Percentiles rank a stretch among this genome's conserved stretches.
These are phyloP conservation scores for Chlamydomonas incerta DNA, from an alignment of 139 green algal genomes.

Conservation along the genomic window DNA sequence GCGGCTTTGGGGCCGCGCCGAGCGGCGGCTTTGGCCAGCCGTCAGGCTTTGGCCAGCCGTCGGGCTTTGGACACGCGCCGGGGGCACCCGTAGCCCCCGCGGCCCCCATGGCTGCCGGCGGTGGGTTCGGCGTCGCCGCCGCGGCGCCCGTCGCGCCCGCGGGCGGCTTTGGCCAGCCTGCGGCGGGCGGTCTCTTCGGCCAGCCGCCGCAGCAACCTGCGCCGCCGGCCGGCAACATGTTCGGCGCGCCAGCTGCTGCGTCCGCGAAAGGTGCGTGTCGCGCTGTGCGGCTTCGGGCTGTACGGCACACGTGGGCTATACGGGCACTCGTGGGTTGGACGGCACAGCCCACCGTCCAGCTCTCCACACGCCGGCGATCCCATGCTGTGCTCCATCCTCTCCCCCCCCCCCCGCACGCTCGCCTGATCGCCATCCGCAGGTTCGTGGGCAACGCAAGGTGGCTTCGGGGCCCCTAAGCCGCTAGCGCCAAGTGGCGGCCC, in stretches of 20 bases:
- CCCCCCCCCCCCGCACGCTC: not conserved
- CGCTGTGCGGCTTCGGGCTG: too few relatives aligned
- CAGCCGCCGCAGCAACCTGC: not conserved
- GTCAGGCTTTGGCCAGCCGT: not conserved
- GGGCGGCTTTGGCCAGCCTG: not conserved
- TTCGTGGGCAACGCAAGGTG: conserved; percentile 3
- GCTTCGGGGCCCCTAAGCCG: conserved; percentile 1
- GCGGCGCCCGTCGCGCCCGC: not conserved
- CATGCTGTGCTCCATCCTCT: not conserved
- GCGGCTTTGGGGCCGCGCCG: not conserved
- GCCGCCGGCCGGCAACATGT: too few relatives aligned
- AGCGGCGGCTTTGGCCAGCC: conserved; percentile 2
- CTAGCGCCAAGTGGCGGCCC: not conserved
- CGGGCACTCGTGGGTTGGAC: not conserved
- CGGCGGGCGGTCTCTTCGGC: not conserved
- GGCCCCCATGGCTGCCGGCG: not conserved
- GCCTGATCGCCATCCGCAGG: not conserved
- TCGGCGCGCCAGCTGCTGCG: too few relatives aligned
- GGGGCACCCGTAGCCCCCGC: not conserved
- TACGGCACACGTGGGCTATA: too few relatives aligned
- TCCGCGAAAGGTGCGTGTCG: not conserved
- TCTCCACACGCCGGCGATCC: not conserved
- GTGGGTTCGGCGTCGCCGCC: not conserved
- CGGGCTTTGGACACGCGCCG: too few relatives aligned
- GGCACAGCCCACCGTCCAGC: not conserved